Evolutionary conservation across 1,284 basidiomycete genomes (phyloP), one percentile per base, ranked within the genome.

Genomic region (Thelephora terrestris): DNA sequence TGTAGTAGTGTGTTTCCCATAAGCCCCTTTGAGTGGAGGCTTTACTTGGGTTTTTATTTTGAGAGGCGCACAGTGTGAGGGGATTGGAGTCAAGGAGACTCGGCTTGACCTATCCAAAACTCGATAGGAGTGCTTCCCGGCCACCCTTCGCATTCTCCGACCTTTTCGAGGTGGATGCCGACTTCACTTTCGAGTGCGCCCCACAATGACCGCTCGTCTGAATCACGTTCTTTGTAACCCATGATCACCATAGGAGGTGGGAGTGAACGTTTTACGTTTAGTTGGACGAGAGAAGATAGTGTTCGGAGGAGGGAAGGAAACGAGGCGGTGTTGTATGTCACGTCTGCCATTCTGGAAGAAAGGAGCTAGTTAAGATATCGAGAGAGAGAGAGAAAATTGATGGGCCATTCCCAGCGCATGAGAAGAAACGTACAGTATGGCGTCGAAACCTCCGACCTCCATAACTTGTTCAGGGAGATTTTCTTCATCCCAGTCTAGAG

Each of bases 281-380:
- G 53, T 10, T 56, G 55, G 24, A 76, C 48, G 14, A 88, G 64
- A 1, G 60, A 61, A 3, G 67, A 61, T 20, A 88, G 62, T 0
- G 81, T 85, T 25, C 65, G 63, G 17, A 83, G 64, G 36, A 89
- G 73, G 0, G 81, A 68, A 5, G 83, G 76, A 64, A 93, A 94
- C 1, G 88, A 87, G 1, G 79, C 67, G 0, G 86, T 90, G 65
- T 93, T 93, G 68, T 93, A 93, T 0, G 89, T 84, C 7, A 93
- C 87, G 58, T 94, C 91, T 12, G 90, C 87, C 77, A 92, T 90
- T 48, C 90, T 90, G 43, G 4, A 34, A 34, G 37, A 32, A 12
- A 10, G 9, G 14, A 14, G 3, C 4, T 32, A n/a, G 29, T 9
- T 32, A 6, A 32, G 29, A 32, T 32, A 12, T 12, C n/a, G n/a